Evolutionary conservation across 108 stramenopile species (phyloP).

Genomic region (Nitzschia sp.): DNA sequence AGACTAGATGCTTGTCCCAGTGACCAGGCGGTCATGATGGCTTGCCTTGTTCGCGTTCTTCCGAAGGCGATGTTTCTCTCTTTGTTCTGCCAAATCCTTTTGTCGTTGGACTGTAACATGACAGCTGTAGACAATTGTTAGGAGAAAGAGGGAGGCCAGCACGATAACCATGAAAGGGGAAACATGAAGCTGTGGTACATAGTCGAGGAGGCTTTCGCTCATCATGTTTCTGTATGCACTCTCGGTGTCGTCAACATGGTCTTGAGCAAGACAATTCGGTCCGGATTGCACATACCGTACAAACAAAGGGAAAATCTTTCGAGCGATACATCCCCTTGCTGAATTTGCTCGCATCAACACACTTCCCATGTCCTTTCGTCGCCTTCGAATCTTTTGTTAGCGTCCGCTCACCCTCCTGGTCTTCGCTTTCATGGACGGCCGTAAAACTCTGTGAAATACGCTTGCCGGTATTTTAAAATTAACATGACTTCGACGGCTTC

Average conservation of each 20-base stretch:
- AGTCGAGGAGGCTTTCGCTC: conserved; percentile 21
- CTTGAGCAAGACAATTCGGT: conserved; percentile 72
- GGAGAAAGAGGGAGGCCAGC: conserved; percentile 6
- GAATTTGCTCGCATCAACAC: conserved; percentile 13
- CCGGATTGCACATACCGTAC: conserved; percentile 76
- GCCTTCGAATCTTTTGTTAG: background rate
- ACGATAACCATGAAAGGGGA: conserved; percentile 33
- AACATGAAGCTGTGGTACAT: conserved; percentile 22
- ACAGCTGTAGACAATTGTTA: background rate
- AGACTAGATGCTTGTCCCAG: conserved; percentile 8
- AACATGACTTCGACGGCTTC: too few relatives aligned
- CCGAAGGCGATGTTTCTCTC: background rate
- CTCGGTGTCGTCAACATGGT: conserved; percentile 60
- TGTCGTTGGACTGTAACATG: conserved; percentile 1
- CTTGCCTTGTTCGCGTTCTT: background rate
- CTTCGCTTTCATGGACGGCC: conserved; percentile 16
- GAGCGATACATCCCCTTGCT: conserved; percentile 24
- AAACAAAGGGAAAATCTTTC: conserved; percentile 25
- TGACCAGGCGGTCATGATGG: background rate
- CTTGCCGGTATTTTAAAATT: too few relatives aligned
- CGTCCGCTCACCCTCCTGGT: too few relatives aligned
- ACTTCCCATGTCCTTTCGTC: conserved; percentile 2
- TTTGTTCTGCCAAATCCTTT: background rate
- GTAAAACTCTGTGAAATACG: conserved; percentile 34
- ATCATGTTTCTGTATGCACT: conserved; percentile 48